Evolutionary conservation across 2,329 filamentous ascomycete genomes (phyloP), one percentile per base, ranked within the genome.

Genomic region (Zymoseptoria ardabiliae): DNA sequence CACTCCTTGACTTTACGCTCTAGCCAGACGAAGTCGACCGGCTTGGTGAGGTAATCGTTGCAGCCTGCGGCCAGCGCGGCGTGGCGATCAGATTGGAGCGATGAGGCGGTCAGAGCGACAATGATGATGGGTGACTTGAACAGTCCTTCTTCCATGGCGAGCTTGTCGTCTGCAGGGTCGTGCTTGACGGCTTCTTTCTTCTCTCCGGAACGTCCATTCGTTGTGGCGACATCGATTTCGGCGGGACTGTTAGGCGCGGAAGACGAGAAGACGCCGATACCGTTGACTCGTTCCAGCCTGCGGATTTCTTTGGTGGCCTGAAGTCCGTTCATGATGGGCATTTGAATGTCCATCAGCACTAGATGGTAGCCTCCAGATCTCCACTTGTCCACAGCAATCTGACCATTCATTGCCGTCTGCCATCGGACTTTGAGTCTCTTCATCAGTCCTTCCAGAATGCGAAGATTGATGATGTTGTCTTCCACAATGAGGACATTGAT

Each of bases 101-200:
- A 95, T 68, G 91, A 96, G 10, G 94, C 94, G 25, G 94, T 99
- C 69, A 99, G 81, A 3, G 94, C 94, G 20, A 99, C 94, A 68
- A 99, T 97, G 70, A 97, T 97, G 68, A 99, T 92, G 0, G 94
- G 93, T 65, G 90, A 95, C 76, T 97, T 97, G 81, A 97, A 97
- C 55, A 94, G 75, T 2, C 69, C 67, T 22, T 83, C 79, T 41
- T 79, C 81, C 65, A 87, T 88, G 48, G 82, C 79, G 3, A 93
- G 80, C 64, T 84, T 85, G 71, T 93, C 90, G 63, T 89, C 82
- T 28, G 85, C 85, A 19, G 45, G 81, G 74, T 64, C 83, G 79
- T 63, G 62, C 54, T 35, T 64, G 63, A 28, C 73, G 11, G 19
- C 59, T 50, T 64, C 60, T 22, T 64, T 61, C 35, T 65, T 58